These are phyloP conservation scores for Colletotrichum gloeosporioides DNA, from an alignment of 2,329 filamentous ascomycete genomes.

Conservation along the genomic window DNA sequence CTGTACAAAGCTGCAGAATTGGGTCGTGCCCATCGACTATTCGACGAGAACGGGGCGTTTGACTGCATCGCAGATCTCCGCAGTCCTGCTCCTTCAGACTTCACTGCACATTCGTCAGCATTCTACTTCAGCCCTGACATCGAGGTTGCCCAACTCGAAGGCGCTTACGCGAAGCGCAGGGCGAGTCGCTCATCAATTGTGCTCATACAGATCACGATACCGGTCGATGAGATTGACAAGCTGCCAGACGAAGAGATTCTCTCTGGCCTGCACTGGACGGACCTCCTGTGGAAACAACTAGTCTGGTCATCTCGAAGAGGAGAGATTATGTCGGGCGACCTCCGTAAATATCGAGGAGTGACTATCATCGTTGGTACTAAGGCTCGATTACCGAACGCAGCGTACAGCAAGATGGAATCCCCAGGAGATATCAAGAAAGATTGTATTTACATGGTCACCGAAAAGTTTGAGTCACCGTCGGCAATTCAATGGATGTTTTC, in stretches of 20 bases:
- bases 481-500: background rate
- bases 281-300: background rate
- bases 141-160: background rate
- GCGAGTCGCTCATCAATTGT: background rate
- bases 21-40: background rate
- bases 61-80: background rate
- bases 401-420: background rate
- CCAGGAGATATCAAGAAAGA: background rate
- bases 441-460: background rate
- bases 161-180: background rate
- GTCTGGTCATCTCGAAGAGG: background rate
- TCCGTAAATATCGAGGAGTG: background rate
- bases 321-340: background rate
- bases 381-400: background rate
- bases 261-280: background rate
- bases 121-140: background rate
- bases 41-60: background rate
- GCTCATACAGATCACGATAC: background rate
- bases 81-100: background rate
- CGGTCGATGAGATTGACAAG: background rate
- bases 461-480: background rate
- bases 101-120: background rate
- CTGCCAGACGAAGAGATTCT: background rate
- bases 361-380: background rate
- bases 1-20: background rate